Evolutionary conservation across 192 early-diverging fungal genomes (phyloP).

Genomic region (Coemansia nantahalensis): DNA sequence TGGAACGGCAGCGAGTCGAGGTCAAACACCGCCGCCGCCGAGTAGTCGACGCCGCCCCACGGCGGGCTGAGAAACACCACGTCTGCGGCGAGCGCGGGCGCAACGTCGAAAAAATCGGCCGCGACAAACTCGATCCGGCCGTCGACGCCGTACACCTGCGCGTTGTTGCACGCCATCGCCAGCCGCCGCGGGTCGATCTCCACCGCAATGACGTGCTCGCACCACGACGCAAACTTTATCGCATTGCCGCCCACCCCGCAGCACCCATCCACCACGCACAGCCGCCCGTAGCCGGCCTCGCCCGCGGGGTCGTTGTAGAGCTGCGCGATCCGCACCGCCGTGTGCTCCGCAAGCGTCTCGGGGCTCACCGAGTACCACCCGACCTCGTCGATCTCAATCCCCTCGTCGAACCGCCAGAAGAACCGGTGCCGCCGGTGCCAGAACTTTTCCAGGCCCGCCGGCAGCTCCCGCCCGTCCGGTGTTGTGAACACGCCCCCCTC

Average conservation of each 20-base stretch:
- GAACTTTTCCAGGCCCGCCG: constrained; percentile 62
- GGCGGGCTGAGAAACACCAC: constrained; percentile 92
- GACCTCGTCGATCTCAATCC: constrained; percentile 82
- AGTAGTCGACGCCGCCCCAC: constrained; percentile 90
- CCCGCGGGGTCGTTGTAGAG: constrained; percentile 12
- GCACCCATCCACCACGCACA: constrained; percentile 90
- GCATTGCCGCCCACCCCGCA: constrained; percentile 96
- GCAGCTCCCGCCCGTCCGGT: constrained; percentile 13
- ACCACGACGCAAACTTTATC: constrained; percentile 92
- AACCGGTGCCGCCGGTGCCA: constrained; percentile 79
- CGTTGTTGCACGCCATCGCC: constrained; percentile 82
- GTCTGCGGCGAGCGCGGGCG: constrained; percentile 73
- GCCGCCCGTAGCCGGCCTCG: constrained; percentile 22
- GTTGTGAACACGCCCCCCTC: constrained; percentile 13
- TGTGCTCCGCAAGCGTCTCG: constrained; percentile 79
- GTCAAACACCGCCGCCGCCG: constrained; percentile 43
- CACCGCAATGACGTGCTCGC: constrained; percentile 87
- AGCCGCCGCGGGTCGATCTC: constrained; percentile 83
- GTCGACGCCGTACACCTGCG: constrained; percentile 82
- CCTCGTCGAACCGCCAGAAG: constrained; percentile 84
- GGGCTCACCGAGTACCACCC: constrained; percentile 97
- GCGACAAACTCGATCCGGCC: constrained; percentile 91
- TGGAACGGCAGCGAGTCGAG: constrained; percentile 47
- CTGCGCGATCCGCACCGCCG: constrained; percentile 55
- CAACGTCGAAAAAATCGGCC: constrained; percentile 83